Percentiles rank a stretch among this genome's conserved stretches.
Evolutionary conservation across 225 moss, liverwort and hornwort species (phyloP).

Genomic region (Pleurozium schreberi): DNA sequence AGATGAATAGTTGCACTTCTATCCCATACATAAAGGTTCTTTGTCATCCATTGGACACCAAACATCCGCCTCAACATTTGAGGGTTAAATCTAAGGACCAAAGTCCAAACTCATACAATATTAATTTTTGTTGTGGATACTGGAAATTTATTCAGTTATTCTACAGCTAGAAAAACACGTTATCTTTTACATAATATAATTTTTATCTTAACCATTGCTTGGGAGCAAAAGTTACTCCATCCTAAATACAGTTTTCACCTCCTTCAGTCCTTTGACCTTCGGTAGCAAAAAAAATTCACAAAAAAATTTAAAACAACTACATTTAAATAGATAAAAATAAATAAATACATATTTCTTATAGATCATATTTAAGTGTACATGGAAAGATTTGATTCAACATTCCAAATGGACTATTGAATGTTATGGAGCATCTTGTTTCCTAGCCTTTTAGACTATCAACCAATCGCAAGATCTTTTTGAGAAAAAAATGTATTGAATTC

Average conservation of each 20-base stretch:
- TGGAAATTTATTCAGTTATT: neutral
- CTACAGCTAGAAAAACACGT: neutral
- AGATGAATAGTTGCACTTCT: no score
- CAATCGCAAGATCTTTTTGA: no score
- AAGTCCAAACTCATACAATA: no score
- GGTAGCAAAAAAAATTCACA: no score
- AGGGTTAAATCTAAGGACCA: no score
- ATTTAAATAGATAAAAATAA: no score
- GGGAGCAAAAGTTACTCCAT: neutral
- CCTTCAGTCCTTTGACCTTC: no score
- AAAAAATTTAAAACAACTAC: no score
- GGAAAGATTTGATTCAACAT: neutral
- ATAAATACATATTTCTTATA: no score
- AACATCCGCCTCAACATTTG: no score
- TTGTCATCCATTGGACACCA: no score
- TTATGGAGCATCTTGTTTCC: neutral
- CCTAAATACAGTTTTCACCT: neutral
- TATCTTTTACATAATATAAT: neutral
- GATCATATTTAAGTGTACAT: neutral
- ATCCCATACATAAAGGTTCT: no score
- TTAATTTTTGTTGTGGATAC: neutral
- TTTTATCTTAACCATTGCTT: neutral
- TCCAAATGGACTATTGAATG: neutral
- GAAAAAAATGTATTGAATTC: neutral
- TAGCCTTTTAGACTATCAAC: rapidly evolving